phyloP scores from a whole-genome alignment of 106 monocot species.

The Allium fistulosum region DNA sequence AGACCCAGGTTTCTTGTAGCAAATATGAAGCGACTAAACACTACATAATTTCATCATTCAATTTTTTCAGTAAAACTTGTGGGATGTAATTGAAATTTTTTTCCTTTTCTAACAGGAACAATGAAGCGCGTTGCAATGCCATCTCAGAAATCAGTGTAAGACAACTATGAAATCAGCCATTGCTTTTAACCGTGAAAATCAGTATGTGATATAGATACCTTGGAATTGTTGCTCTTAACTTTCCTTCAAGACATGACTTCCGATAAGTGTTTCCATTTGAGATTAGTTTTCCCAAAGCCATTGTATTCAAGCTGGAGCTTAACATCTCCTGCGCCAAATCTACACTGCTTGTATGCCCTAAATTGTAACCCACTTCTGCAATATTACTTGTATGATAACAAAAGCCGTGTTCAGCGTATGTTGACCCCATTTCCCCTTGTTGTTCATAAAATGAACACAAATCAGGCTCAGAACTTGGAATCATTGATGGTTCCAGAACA shows the following conservation, averaged over 20 bases:
- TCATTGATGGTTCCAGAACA: conserved; percentile 30
- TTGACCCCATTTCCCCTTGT: conserved; percentile 70
- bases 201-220: conserved; percentile 8
- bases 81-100: too few relatives aligned
- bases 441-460: conserved; percentile 41
- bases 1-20: too few relatives aligned
- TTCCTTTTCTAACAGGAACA: background rate
- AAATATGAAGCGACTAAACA: too few relatives aligned
- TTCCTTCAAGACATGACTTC: conserved; percentile 10
- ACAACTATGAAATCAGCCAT: background rate
- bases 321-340: conserved; percentile 54
- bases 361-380: conserved; percentile 11
- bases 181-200: conserved; percentile 22
- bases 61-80: too few relatives aligned
- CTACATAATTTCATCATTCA: too few relatives aligned
- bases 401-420: conserved; percentile 68
- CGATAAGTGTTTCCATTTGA: conserved; percentile 12
- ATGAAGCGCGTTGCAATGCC: background rate
- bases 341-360: conserved; percentile 16
- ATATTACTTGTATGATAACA: conserved; percentile 38
- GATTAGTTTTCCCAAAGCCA: conserved; percentile 59
- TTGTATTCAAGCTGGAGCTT: conserved; percentile 36
- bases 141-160: background rate
- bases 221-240: conserved; percentile 8
- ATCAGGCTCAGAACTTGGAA: conserved; percentile 33